Base-by-base conservation (phyloP, 257 asterid species). In the Ballota nigra region DNA sequence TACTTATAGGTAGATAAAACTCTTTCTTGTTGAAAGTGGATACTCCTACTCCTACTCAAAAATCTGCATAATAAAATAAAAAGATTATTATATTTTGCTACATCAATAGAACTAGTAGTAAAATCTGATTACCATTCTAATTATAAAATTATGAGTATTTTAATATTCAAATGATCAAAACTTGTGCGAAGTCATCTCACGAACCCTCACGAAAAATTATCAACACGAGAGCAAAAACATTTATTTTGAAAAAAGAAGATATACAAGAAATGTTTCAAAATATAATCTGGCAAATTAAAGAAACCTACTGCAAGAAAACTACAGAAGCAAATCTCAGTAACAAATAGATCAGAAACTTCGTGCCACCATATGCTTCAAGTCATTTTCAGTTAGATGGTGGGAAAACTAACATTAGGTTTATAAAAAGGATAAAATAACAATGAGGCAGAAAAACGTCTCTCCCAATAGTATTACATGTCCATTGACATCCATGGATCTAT, bases 401-500 rank as follows among this genome's bases (percentile, higher is more conserved):
- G 38, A 33, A 71, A 66, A 29, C 65, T 7, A 31, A 20, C 9
- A 31, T 68, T 16, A 62, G 57, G 61, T 64, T 8, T 59, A 40
- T 67, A 40, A 26, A 59, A 56, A 63, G 41, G 71, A 49, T 47
- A 23, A 52, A 67, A 45, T 34, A 68, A 28, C 41, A 28, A 56
- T 4, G 16, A 47, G 33, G 82, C 70, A 65, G 73, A 74, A 69
- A 16, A 61, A 12, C 13, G 69, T 69, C 79, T 55, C 75, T 16
- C 20, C 26, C 33, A 56, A 69, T 74, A 69, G 72, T 51, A 65
- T 63, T 62, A 70, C 73, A 81, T 31, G 70, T 61, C 80, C 74
- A 79, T 68, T 57, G 77, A 78, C 73, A 82, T 78, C 85, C 88
- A 79, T 76, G 83, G 84, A 55, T 78, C 71, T 73, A 82, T 43